Percentiles rank a stretch among this genome's conserved stretches.
These are phyloP conservation scores for Aspergillus pseudonomiae DNA, from an alignment of 2,329 filamentous ascomycete genomes.

Conservation along the genomic window DNA sequence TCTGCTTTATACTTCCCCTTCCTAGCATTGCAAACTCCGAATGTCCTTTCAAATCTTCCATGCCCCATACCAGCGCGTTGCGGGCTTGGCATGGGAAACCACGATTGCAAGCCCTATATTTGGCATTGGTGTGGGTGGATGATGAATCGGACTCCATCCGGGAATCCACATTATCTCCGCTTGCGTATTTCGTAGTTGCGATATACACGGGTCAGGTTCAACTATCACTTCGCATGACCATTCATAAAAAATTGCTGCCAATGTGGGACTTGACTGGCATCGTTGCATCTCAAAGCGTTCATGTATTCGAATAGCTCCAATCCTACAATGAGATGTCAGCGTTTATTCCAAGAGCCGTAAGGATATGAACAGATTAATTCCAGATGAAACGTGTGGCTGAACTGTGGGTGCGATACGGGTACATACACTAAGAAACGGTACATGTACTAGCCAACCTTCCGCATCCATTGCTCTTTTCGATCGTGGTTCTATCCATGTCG, in stretches of 20 bases:
- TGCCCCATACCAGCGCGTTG: neutral
- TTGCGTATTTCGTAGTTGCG: neutral
- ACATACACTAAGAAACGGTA: neutral
- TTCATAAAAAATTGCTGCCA: neutral
- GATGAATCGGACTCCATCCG: neutral
- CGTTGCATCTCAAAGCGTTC: neutral
- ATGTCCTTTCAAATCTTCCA: neutral
- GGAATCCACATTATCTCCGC: neutral
- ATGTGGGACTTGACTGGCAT: neutral
- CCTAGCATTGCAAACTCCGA: neutral
- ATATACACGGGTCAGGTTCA: neutral
- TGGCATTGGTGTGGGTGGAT: neutral
- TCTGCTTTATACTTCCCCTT: neutral
- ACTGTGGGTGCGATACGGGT: neutral
- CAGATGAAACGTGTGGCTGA: neutral
- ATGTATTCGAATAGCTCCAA: neutral
- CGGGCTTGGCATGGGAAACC: neutral
- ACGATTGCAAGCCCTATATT: neutral
- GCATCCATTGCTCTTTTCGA: neutral
- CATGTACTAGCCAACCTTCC: neutral
- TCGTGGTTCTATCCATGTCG: neutral
- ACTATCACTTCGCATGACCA: accelerated
- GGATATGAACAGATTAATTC: neutral
- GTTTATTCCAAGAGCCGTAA: neutral
- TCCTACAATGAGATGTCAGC: neutral